A percentile compares a stretch with the other conserved stretches of the same genome.
phyloP scores from a whole-genome alignment of 1,284 basidiomycete species.

The Trichosporon faecale region DNA sequence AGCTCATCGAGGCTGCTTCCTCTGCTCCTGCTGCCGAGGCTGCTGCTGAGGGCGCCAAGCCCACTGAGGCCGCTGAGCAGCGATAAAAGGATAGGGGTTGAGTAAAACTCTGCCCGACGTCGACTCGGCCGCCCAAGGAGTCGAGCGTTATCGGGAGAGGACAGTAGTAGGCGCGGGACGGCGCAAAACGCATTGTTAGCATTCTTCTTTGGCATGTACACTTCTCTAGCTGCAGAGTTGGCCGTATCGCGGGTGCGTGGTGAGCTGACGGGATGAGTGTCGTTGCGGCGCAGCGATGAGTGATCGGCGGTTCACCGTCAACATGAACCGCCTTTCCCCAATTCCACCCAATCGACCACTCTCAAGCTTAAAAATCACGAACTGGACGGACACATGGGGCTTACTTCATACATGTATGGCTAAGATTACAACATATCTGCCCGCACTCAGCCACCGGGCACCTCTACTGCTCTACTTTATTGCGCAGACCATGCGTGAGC shows the following conservation, averaged over 20 bases:
- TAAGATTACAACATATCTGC: no score
- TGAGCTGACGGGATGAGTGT: not conserved
- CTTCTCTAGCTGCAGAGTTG: not conserved
- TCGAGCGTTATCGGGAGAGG: not conserved
- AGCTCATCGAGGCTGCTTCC: not conserved
- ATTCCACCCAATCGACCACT: no score
- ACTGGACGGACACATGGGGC: no score
- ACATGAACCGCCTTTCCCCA: no score
- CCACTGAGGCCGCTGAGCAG: not conserved
- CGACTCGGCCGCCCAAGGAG: not conserved
- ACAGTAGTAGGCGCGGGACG: not conserved
- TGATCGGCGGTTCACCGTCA: no score
- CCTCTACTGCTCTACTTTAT: not conserved
- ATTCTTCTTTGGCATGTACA: constrained; percentile 2
- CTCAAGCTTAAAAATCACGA: no score
- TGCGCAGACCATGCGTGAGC: not conserved
- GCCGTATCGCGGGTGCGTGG: not conserved
- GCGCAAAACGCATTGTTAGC: constrained; percentile 2
- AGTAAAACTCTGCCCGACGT: no score
- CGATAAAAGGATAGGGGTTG: not conserved
- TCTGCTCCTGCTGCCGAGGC: not conserved
- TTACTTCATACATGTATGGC: no score
- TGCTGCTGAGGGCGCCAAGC: not conserved
- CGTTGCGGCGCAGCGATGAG: no score
- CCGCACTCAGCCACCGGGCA: no score